Conservation (phyloP, 2,329 filamentous ascomycete genomes). For the Stagonosporopsis tanaceti region DNA sequence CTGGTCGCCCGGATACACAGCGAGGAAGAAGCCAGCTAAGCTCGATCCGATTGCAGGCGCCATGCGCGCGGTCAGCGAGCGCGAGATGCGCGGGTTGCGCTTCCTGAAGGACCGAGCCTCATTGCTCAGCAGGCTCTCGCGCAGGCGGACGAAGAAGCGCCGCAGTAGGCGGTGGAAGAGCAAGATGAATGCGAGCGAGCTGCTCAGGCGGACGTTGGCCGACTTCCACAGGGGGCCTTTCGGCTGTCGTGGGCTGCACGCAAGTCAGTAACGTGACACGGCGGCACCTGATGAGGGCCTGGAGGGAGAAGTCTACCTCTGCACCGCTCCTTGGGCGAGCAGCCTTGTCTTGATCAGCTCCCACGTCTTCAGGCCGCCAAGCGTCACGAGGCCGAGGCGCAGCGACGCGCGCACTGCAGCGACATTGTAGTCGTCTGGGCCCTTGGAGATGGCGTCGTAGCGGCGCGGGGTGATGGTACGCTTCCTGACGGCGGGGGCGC, state of each 20-base stretch:
- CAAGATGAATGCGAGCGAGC: slow-evolving; percentile 84
- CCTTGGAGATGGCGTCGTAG: slow-evolving; percentile 61
- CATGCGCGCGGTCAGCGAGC: slow-evolving; percentile 79
- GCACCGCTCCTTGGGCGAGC: slow-evolving; percentile 40
- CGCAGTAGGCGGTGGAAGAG: slow-evolving; percentile 89
- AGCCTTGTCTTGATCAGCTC: slow-evolving; percentile 52
- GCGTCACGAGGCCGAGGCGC: slow-evolving; percentile 54
- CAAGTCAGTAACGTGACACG: not conserved
- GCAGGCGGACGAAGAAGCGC: slow-evolving; percentile 84
- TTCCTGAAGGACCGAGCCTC: slow-evolving; percentile 80
- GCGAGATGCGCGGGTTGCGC: slow-evolving; percentile 80
- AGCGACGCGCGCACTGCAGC: slow-evolving; percentile 57
- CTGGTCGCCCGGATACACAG: slow-evolving; percentile 74
- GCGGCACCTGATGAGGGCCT: not conserved
- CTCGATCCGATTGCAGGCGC: slow-evolving; percentile 92
- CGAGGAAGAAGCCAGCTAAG: slow-evolving; percentile 82
- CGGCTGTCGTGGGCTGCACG: slow-evolving; percentile 37
- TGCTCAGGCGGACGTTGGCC: slow-evolving; percentile 76
- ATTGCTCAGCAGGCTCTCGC: slow-evolving; percentile 79
- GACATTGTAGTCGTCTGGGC: slow-evolving; percentile 58
- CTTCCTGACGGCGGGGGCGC: slow-evolving; percentile 68
- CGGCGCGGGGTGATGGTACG: slow-evolving; percentile 58
- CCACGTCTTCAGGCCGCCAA: slow-evolving; percentile 57
- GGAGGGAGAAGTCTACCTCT: slow-evolving; percentile 23
- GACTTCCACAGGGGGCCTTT: slow-evolving; percentile 60